Evolutionary conservation across 2,329 filamentous ascomycete species (phyloP), one percentile per base, ranked within the genome.

Genomic region (Colletotrichum limetticola): DNA sequence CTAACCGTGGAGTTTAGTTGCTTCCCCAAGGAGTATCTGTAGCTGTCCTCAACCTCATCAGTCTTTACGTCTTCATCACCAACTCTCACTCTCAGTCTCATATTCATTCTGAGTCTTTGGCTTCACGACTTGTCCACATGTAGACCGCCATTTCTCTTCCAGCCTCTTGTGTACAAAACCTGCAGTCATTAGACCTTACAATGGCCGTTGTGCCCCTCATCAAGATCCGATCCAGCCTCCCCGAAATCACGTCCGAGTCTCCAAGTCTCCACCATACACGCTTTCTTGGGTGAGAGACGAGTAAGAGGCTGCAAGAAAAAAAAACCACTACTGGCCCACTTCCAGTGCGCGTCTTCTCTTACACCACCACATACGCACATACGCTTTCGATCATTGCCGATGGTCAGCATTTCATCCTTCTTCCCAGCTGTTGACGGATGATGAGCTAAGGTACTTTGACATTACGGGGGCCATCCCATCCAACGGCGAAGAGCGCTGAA

Each of bases 181-280:
- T 35, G 30, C 61, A 68, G 53, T 24, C 28, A 24, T 61, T 35
- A 61, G 60, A 32, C 66, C 28, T 55, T 22, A 63, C 57, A 72
- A 68, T 59, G 57, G 22, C 52, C 60, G 37, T 28, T 19, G 4
- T 46, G 49, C 68, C 71, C 69, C 56, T 70, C 69, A 61, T 62
- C 14, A 53, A 69, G 42, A 52, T 74, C 57, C 42, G 56, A 35
- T 65, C 74, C 74, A 75, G 68, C 74, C 75, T 75, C 74, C 72
- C 64, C 66, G 30, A 71, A 76, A 74, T 74, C 74, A 74, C 72
- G 74, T 75, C 74, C 73, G 68, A 63, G 75, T 76, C 75, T 74
- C 74, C 68, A 71, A 49, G 42, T 22, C 42, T 9, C 66, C 52
- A 63, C 30, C 60, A 14, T 60, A 49, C 46, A 64, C 61, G 28